phyloP scores from a whole-genome alignment of 805 yeast genomes.

The Pichia californica region DNA sequence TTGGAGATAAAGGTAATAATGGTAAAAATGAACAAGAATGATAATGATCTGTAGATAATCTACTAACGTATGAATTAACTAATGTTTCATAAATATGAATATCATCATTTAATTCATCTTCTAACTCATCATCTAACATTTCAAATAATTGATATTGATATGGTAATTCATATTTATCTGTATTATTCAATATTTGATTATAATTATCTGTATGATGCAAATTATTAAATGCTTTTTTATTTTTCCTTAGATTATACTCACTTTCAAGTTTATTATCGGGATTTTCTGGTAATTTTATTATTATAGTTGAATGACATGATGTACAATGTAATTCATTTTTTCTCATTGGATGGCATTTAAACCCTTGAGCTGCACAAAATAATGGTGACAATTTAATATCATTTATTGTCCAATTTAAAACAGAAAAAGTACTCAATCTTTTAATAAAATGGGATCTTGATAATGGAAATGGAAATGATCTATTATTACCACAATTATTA shows the following conservation, averaged over 20 bases:
- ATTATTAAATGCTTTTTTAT: slow-evolving; percentile 1
- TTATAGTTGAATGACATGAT: slow-evolving; percentile 28
- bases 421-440: slow-evolving; percentile 38
- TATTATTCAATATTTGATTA: slow-evolving; percentile 16
- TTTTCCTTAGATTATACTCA: too few species aligned
- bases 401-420: slow-evolving; percentile 41
- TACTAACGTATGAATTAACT: slow-evolving; percentile 21
- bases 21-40: slow-evolving; percentile 19
- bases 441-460: slow-evolving; percentile 26
- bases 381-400: slow-evolving; percentile 36
- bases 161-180: slow-evolving; percentile 8
- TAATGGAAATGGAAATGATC: slow-evolving; percentile 8
- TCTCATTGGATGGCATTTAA: slow-evolving; percentile 37
- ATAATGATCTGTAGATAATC: slow-evolving; percentile 26
- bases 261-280: slow-evolving; percentile 9
- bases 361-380: slow-evolving; percentile 45
- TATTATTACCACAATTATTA: background rate
- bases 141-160: slow-evolving; percentile 6
- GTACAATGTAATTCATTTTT: slow-evolving; percentile 31
- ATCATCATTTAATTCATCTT: slow-evolving; percentile 16
- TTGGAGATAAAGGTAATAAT: slow-evolving; percentile 12
- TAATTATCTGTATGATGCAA: slow-evolving; percentile 6
- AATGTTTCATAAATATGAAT: slow-evolving; percentile 18
- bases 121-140: slow-evolving; percentile 1
- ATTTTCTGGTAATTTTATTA: slow-evolving; percentile 18